Conservation (phyloP, 2,329 filamentous ascomycete species). For the Penicillium sp. region DNA sequence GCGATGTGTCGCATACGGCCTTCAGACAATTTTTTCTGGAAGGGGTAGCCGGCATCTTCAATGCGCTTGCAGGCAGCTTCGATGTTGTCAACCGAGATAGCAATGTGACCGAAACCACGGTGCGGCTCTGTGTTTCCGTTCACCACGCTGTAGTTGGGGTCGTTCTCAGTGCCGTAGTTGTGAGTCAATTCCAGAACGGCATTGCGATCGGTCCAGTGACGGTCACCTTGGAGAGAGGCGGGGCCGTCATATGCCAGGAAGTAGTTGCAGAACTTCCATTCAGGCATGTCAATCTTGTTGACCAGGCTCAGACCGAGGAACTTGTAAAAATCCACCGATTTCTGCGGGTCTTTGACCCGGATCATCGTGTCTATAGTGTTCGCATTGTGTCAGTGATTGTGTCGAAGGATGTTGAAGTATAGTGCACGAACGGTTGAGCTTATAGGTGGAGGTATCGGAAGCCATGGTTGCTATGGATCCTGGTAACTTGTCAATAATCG, state of each 20-base stretch:
- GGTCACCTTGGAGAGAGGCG: slow-evolving; percentile 69
- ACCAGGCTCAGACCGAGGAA: slow-evolving; percentile 84
- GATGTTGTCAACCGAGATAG: slow-evolving; percentile 78
- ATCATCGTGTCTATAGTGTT: slow-evolving; percentile 60
- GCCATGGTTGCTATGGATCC: slow-evolving; percentile 50
- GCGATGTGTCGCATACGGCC: slow-evolving; percentile 86
- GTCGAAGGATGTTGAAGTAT: background rate
- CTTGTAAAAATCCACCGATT: slow-evolving; percentile 88
- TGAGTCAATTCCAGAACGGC: slow-evolving; percentile 84
- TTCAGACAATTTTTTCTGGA: slow-evolving; percentile 92
- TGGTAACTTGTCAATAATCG: slow-evolving; percentile 20
- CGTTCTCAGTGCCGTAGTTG: slow-evolving; percentile 85
- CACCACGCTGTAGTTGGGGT: slow-evolving; percentile 74
- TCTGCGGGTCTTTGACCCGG: slow-evolving; percentile 90
- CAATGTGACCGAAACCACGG: slow-evolving; percentile 82
- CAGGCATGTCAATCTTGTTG: slow-evolving; percentile 76
- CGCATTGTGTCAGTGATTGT: slow-evolving; percentile 20
- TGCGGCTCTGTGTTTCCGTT: slow-evolving; percentile 91
- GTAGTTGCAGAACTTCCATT: slow-evolving; percentile 92
- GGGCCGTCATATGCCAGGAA: slow-evolving; percentile 87
- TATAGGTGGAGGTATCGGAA: slow-evolving; percentile 63
- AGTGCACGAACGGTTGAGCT: slow-evolving; percentile 58
- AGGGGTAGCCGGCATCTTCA: slow-evolving; percentile 85
- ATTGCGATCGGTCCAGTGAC: slow-evolving; percentile 77
- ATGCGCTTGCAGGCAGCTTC: slow-evolving; percentile 87